These are phyloP conservation scores for Aspergillus persii DNA, from an alignment of 2,329 filamentous ascomycete genomes.

Conservation along the genomic window DNA sequence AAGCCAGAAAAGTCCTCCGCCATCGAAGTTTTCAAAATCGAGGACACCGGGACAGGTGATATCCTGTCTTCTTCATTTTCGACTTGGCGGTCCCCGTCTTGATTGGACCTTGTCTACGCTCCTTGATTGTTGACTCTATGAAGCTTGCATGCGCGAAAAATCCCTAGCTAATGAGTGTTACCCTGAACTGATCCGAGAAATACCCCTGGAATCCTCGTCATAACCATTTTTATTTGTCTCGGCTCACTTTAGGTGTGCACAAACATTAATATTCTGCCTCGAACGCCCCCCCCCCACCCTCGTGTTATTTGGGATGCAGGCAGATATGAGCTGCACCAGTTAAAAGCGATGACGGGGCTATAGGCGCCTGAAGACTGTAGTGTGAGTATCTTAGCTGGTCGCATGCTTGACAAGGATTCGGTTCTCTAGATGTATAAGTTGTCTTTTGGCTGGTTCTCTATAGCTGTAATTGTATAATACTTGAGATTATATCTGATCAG, in stretches of 20 bases:
- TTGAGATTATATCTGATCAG: not conserved
- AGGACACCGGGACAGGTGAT: slow-evolving; percentile 70
- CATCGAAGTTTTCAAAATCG: slow-evolving; percentile 72
- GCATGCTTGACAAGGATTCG: not conserved
- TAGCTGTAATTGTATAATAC: not conserved
- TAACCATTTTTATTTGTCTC: no score
- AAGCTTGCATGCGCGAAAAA: not conserved
- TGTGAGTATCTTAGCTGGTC: not conserved
- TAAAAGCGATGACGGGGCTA: not conserved
- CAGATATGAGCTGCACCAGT: not conserved
- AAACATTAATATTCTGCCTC: not conserved
- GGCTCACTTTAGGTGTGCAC: not conserved
- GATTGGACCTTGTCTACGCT: not conserved
- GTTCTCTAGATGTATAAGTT: not conserved
- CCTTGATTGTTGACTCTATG: not conserved
- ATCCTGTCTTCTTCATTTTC: slow-evolving; percentile 77
- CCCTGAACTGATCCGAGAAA: not conserved
- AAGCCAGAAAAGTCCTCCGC: slow-evolving; percentile 59
- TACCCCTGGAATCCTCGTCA: not conserved
- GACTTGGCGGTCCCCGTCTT: slow-evolving; percentile 57
- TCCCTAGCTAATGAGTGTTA: not conserved
- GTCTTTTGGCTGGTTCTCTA: not conserved
- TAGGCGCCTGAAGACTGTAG: not conserved
- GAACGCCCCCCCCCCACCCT: not conserved
- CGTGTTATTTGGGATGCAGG: not conserved